Evolutionary conservation across 2,329 filamentous ascomycete species (phyloP).

Genomic region (Microcyclosporella mali): DNA sequence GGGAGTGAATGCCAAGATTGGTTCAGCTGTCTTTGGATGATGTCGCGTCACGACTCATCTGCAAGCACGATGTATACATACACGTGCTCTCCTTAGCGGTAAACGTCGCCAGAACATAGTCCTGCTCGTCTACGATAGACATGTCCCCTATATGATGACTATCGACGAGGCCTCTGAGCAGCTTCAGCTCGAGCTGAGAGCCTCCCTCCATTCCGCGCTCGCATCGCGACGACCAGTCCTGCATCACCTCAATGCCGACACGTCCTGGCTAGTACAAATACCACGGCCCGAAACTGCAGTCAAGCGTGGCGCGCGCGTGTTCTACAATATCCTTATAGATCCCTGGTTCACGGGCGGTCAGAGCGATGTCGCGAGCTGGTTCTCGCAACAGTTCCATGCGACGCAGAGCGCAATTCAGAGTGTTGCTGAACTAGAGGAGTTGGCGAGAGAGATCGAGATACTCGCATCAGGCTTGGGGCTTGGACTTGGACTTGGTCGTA

Average conservation of each 20-base stretch:
- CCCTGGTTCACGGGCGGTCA: slow-evolving; percentile 60
- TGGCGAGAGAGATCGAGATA: slow-evolving; percentile 47
- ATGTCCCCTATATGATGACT: slow-evolving; percentile 13
- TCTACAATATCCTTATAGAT: slow-evolving; percentile 60
- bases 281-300: slow-evolving; percentile 46
- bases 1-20: too few species aligned
- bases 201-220: slow-evolving; percentile 36
- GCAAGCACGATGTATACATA: too few species aligned
- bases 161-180: slow-evolving; percentile 33
- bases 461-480: slow-evolving; percentile 28
- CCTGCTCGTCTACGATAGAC: background rate
- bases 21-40: too few species aligned
- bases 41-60: too few species aligned
- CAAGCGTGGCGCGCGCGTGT: slow-evolving; percentile 42
- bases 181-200: slow-evolving; percentile 39
- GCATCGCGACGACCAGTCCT: slow-evolving; percentile 48
- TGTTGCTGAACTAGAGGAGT: slow-evolving; percentile 50
- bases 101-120: too few species aligned
- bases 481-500: slow-evolving; percentile 16
- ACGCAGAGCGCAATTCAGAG: slow-evolving; percentile 49
- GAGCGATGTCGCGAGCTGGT: slow-evolving; percentile 58
- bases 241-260: slow-evolving; percentile 61
- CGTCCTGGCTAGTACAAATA: slow-evolving; percentile 61
- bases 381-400: slow-evolving; percentile 60
- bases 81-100: too few species aligned